A percentile compares a stretch with the other conserved stretches of the same genome.
Conservation (phyloP, 2,329 filamentous ascomycete species). For the Zymoseptoria tritici region DNA sequence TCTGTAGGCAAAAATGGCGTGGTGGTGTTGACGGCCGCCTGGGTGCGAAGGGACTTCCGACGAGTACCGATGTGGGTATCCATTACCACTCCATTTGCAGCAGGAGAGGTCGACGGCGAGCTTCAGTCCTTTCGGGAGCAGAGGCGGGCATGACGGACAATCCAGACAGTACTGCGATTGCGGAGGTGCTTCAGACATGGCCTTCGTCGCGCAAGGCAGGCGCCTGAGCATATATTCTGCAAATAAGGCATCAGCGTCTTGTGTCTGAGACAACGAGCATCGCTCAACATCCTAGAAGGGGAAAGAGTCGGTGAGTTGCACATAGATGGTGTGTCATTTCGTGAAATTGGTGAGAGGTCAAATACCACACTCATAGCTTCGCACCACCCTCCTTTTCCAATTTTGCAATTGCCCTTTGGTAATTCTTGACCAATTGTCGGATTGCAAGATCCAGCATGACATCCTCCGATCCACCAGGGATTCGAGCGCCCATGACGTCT, state of each 20-base stretch:
- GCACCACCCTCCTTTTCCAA: constrained; percentile 38
- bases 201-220: background rate
- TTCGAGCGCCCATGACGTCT: constrained; percentile 11
- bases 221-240: background rate
- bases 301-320: too few relatives aligned
- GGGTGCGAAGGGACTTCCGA: too few relatives aligned
- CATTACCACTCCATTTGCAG: background rate
- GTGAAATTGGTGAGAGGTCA: background rate
- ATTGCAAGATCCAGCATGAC: constrained; percentile 62
- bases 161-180: background rate
- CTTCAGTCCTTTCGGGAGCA: too few relatives aligned
- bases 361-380: constrained; percentile 31
- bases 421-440: constrained; percentile 62
- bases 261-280: too few relatives aligned
- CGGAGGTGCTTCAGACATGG: background rate
- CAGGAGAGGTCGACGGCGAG: background rate
- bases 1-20: too few relatives aligned
- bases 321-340: background rate
- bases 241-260: background rate
- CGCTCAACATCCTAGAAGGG: background rate
- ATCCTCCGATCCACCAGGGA: constrained; percentile 58
- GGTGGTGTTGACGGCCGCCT: too few relatives aligned
- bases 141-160: too few relatives aligned
- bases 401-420: constrained; percentile 49
- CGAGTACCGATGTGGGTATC: too few relatives aligned